Base-by-base conservation (phyloP, 352 stramenopile genomes). In the Pythium utonaiense region DNA sequence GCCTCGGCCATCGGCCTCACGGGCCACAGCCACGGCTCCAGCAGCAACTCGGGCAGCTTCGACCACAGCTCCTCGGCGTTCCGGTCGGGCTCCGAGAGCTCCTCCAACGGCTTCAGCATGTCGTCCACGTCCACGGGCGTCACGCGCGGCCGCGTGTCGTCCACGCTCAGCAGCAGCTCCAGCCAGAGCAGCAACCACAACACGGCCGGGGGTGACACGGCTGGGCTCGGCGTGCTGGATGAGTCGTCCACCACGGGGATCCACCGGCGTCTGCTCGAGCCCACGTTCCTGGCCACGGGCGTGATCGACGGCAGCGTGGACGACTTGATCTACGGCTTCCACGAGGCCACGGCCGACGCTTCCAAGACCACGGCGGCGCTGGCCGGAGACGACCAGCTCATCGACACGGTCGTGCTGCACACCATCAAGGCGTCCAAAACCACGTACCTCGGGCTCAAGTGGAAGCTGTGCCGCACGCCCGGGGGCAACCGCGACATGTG, bases 401-500 rank as follows among this genome's bases (percentile, higher is more conserved):
- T 90, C 27, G 80, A 90, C 49, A 80, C 74, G 21, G 76, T 75
- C 34, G 80, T 84, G 57, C 58, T 90, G 13, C 76, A 87, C 42
- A 86, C 76, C 0, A 65, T 90, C 49, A 73, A 77, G 25, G 60
- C 76, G 40, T 77, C 71, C 30, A 76, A 71, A 14, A 75, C 76
- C 22, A 82, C 76, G 25, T 87, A 86, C 52, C 62, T 88, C 36
- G 78, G 80, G 14, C 74, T 90, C 56, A 90, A 90, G 71, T 90
- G 80, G 80, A 87, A 86, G 53, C 61, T 90, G 34, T 76, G 66
- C 36, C 80, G 78, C 16, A 87, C 80, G 7, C 70, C 85, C n/a
- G 80, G 80, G 17, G 80, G 80, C 31, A 90, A 90, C 54, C 80
- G 80, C 55, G 80, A 90, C 62, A 76, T 77, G 54, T 90, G 80